These are phyloP conservation scores for Lentinula lateritia DNA, from an alignment of 768 basidiomycete genomes.

Conservation along the genomic window DNA sequence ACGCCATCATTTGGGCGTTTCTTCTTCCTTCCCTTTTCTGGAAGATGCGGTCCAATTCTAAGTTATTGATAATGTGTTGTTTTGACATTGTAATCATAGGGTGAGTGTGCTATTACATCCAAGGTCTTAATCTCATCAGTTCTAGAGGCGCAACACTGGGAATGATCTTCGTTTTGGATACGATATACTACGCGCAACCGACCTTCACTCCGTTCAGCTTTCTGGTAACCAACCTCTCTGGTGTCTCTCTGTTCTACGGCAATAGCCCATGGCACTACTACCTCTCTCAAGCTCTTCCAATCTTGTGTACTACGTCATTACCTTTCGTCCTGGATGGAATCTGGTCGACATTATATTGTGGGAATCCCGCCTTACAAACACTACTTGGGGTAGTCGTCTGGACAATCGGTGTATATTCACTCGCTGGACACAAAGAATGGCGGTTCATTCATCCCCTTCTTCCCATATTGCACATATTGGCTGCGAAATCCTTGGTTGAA, in stretches of 20 bases:
- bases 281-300: conserved; percentile 76
- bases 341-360: conserved; percentile 27
- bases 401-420: conserved; percentile 67
- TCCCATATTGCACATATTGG: conserved; percentile 77
- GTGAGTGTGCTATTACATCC: conserved; percentile 29
- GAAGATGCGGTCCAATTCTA: conserved; percentile 35
- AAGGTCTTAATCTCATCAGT: conserved; percentile 15
- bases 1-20: conserved; percentile 79
- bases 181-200: conserved; percentile 57
- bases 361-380: conserved; percentile 26
- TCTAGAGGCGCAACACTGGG: conserved; percentile 17
- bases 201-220: conserved; percentile 83
- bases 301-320: conserved; percentile 66
- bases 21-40: conserved; percentile 56
- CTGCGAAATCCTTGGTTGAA: conserved; percentile 64
- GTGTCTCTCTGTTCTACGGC: conserved; percentile 92
- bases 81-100: conserved; percentile 34
- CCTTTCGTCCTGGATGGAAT: conserved; percentile 69
- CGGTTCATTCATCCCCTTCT: conserved; percentile 91
- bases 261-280: conserved; percentile 86
- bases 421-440: conserved; percentile 95
- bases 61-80: conserved; percentile 20
- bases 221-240: conserved; percentile 73
- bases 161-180: conserved; percentile 51
- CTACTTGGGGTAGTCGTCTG: conserved; percentile 52